These are phyloP conservation scores for Fusarium sp. DNA, from an alignment of 2,329 filamentous ascomycete genomes.

Conservation along the genomic window DNA sequence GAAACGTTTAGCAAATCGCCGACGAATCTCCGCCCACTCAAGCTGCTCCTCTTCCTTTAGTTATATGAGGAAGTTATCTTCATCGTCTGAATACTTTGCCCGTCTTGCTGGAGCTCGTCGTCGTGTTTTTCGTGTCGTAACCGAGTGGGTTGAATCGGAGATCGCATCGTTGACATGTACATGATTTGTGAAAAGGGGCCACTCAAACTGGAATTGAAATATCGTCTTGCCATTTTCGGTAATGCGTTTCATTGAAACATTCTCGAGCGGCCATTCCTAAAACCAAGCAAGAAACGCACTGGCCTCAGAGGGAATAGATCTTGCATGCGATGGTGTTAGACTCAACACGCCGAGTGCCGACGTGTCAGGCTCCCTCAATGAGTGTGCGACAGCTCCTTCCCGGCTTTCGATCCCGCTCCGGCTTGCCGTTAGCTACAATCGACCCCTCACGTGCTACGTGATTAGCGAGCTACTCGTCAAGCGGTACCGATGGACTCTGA, in stretches of 20 bases:
- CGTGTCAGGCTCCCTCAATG: neutral
- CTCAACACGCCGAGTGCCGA: conserved; percentile 2
- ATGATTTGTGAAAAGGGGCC: conserved; percentile 8
- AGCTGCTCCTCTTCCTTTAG: no score
- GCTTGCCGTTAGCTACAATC: no score
- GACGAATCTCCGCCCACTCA: no score
- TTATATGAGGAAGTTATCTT: no score
- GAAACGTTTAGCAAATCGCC: conserved; percentile 4
- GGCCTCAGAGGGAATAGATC: neutral
- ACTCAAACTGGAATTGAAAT: conserved; percentile 12
- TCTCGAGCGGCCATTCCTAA: conserved; percentile 3
- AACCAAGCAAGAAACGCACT: conserved; percentile 11
- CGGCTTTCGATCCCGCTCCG: no score
- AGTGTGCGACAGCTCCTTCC: neutral
- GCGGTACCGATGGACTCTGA: no score
- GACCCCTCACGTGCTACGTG: no score
- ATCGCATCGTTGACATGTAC: neutral
- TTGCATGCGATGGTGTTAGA: conserved; percentile 6
- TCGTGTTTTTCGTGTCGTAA: neutral
- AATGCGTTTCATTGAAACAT: conserved; percentile 12
- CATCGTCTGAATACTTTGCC: conserved; percentile 11
- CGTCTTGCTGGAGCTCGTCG: neutral
- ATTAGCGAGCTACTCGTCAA: no score
- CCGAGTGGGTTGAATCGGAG: conserved; percentile 3
- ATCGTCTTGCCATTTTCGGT: conserved; percentile 2